Evolutionary conservation across 2,329 filamentous ascomycete species (phyloP).

Genomic region (Rhynchosporium secalis): DNA sequence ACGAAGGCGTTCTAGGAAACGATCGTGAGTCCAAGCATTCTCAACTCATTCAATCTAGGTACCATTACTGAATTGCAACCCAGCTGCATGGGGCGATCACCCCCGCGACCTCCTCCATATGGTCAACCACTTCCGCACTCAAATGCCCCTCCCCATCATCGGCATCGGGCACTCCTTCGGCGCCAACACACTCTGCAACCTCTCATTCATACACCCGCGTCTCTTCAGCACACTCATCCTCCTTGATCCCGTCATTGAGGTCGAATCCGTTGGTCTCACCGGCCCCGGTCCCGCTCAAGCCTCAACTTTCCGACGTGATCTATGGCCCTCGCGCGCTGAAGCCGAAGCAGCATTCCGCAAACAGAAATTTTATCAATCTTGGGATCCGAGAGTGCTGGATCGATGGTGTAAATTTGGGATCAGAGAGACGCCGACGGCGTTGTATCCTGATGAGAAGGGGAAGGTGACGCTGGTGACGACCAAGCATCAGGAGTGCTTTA

Average conservation of each 20-base stretch:
- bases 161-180: constrained; percentile 91
- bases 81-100: constrained; percentile 84
- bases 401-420: constrained; percentile 72
- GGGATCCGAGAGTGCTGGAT: constrained; percentile 80
- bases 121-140: constrained; percentile 76
- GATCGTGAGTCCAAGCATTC: constrained; percentile 62
- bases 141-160: constrained; percentile 77
- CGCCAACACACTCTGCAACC: constrained; percentile 68
- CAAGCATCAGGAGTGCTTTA: constrained; percentile 85
- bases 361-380: constrained; percentile 75
- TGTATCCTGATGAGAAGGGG: constrained; percentile 50
- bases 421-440: constrained; percentile 66
- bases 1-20: constrained; percentile 74
- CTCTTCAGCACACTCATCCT: constrained; percentile 74
- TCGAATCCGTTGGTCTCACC: constrained; percentile 44
- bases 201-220: constrained; percentile 76
- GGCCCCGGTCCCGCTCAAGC: constrained; percentile 51
- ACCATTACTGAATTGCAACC: constrained; percentile 19
- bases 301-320: constrained; percentile 72
- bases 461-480: constrained; percentile 75
- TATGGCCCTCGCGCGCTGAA: constrained; percentile 74
- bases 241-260: constrained; percentile 79
- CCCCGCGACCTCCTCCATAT: constrained; percentile 81
- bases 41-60: constrained; percentile 5
- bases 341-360: constrained; percentile 67